Evolutionary conservation across 495 filamentous ascomycete genomes (phyloP).

Genomic region (Penicillium diatomitis): DNA sequence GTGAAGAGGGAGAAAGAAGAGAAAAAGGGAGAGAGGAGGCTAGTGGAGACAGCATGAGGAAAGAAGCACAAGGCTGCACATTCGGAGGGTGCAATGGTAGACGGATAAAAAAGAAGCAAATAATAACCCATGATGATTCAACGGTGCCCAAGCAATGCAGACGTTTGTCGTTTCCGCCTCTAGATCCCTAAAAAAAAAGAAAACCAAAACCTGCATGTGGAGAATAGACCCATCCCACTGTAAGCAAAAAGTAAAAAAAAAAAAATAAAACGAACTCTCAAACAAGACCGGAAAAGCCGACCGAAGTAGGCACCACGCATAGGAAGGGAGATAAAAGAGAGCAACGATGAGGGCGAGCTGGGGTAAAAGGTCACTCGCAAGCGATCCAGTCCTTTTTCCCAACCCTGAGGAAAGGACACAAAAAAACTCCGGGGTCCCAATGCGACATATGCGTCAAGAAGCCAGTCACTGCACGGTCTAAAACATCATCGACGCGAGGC

Average conservation of each 20-base stretch:
- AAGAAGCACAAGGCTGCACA: too few species aligned
- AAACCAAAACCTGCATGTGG: neutral
- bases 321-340: constrained; percentile 8
- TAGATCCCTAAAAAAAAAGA: constrained; percentile 37
- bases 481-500: constrained; percentile 31
- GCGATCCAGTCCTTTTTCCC: constrained; percentile 12
- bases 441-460: constrained; percentile 29
- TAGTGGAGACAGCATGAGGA: too few species aligned
- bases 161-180: constrained; percentile 48
- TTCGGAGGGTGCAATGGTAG: neutral
- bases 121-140: constrained; percentile 30
- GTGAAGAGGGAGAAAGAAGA: constrained; percentile 16
- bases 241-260: constrained; percentile 14
- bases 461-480: constrained; percentile 38
- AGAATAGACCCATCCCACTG: constrained; percentile 27
- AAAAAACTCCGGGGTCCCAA: constrained; percentile 30
- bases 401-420: constrained; percentile 16
- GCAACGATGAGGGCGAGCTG: neutral
- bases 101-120: constrained; percentile 15
- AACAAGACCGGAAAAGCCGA: constrained; percentile 26
- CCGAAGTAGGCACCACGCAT: constrained; percentile 20
- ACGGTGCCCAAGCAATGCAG: constrained; percentile 43
- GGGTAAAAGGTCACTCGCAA: constrained; percentile 24
- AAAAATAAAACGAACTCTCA: constrained; percentile 22
- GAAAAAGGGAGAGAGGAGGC: neutral